phyloP scores from a whole-genome alignment of 1,284 basidiomycete species.

The Pseudozyma sp. region DNA sequence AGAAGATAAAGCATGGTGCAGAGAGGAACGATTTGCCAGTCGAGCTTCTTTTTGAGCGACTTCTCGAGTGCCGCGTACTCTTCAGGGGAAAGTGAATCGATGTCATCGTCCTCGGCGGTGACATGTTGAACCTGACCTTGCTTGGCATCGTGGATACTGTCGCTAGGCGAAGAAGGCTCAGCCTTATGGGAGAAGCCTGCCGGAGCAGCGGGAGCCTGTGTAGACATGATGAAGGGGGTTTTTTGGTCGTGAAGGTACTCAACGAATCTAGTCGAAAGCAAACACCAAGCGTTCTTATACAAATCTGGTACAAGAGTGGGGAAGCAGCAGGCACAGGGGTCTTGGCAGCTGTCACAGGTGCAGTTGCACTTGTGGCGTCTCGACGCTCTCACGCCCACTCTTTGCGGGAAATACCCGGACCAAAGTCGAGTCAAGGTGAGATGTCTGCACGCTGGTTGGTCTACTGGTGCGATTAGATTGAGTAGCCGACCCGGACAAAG shows the following conservation, averaged over 20 bases:
- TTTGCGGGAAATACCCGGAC: too few relatives aligned
- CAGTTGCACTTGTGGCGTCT: conserved; percentile 4
- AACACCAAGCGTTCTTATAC: background rate
- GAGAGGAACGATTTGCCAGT: conserved; percentile 58
- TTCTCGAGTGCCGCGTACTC: conserved; percentile 40
- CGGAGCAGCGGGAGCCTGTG: conserved; percentile 19
- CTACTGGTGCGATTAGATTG: too few relatives aligned
- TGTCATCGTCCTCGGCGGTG: conserved; percentile 27
- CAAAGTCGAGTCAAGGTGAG: too few relatives aligned
- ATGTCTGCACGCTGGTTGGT: too few relatives aligned
- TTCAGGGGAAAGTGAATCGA: conserved; percentile 22
- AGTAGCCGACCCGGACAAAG: too few relatives aligned
- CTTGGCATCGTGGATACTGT: conserved; percentile 35
- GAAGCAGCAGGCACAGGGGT: background rate
- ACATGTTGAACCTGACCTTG: conserved; percentile 9
- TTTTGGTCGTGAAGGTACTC: background rate
- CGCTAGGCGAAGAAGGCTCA: conserved; percentile 24
- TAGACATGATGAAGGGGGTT: conserved; percentile 12
- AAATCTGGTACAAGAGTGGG: background rate
- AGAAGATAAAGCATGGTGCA: conserved; percentile 54
- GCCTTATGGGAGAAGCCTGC: conserved; percentile 13
- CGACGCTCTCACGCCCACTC: background rate
- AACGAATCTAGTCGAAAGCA: background rate
- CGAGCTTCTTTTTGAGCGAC: conserved; percentile 57
- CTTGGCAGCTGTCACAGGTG: conserved; percentile 12